These are phyloP conservation scores for Moesziomyces antarcticus DNA, from an alignment of 1,284 basidiomycete species.

Conservation along the genomic window DNA sequence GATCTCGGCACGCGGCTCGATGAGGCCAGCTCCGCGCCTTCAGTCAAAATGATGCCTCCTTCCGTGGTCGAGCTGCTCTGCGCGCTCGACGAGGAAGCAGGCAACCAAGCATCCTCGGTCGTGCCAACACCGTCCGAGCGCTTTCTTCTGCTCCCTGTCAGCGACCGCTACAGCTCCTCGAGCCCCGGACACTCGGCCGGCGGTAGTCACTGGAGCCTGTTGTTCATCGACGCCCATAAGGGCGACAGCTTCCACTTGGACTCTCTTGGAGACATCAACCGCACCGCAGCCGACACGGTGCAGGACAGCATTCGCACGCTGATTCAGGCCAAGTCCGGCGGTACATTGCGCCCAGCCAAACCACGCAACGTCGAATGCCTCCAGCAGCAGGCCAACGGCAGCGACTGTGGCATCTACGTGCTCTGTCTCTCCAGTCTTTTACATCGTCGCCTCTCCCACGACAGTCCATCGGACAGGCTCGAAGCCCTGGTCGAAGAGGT, in stretches of 20 bases:
- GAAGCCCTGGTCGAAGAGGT: slow-evolving; percentile 10
- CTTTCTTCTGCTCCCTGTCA: slow-evolving; percentile 37
- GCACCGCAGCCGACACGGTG: slow-evolving; percentile 28
- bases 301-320: slow-evolving; percentile 17
- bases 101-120: slow-evolving; percentile 3
- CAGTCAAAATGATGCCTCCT: slow-evolving; percentile 39
- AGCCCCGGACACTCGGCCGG: slow-evolving; percentile 12
- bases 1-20: slow-evolving; percentile 17
- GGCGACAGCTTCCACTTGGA: slow-evolving; percentile 32
- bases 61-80: slow-evolving; percentile 38
- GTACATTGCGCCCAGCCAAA: not conserved
- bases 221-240: slow-evolving; percentile 22
- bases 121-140: slow-evolving; percentile 23
- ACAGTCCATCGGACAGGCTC: slow-evolving; percentile 10
- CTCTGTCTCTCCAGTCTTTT: slow-evolving; percentile 39
- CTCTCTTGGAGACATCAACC: slow-evolving; percentile 41
- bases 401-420: slow-evolving; percentile 47
- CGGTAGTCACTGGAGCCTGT: slow-evolving; percentile 38
- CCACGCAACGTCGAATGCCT: slow-evolving; percentile 24
- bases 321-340: slow-evolving; percentile 6
- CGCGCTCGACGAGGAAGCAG: slow-evolving; percentile 23
- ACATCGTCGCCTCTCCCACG: slow-evolving; percentile 22
- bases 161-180: slow-evolving; percentile 32
- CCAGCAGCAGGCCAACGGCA: slow-evolving; percentile 32
- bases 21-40: not conserved